Conservation (phyloP, 352 stramenopile species). For the Pythium volutum region DNA sequence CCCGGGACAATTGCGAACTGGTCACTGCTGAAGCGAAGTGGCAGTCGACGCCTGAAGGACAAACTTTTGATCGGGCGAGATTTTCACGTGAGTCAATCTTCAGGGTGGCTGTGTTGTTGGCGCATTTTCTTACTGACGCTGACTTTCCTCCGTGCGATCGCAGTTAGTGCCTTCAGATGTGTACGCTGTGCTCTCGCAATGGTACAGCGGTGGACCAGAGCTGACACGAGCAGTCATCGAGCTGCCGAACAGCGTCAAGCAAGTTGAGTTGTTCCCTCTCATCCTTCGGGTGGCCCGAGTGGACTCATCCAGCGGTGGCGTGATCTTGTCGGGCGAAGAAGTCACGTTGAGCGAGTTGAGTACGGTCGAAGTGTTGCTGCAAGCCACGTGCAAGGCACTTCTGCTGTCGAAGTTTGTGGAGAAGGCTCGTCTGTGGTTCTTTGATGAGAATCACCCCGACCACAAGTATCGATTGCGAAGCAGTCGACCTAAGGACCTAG, state of each 20-base stretch:
- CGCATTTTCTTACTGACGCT: not conserved
- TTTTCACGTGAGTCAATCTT: slow-evolving; percentile 64
- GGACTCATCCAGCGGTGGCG: slow-evolving; percentile 57
- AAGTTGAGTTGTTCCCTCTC: slow-evolving; percentile 79
- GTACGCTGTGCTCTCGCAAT: slow-evolving; percentile 64
- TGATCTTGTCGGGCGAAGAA: slow-evolving; percentile 81
- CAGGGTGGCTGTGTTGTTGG: not conserved
- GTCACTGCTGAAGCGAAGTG: slow-evolving; percentile 70
- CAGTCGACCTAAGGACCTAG: slow-evolving; percentile 44
- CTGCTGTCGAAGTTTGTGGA: slow-evolving; percentile 64
- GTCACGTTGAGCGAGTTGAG: slow-evolving; percentile 64
- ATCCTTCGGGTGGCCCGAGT: slow-evolving; percentile 76
- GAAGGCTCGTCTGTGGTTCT: slow-evolving; percentile 81
- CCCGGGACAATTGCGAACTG: slow-evolving; percentile 82
- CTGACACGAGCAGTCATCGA: slow-evolving; percentile 56
- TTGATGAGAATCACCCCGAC: slow-evolving; percentile 64
- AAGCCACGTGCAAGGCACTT: slow-evolving; percentile 73
- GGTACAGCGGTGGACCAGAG: slow-evolving; percentile 78
- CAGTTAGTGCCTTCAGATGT: slow-evolving; percentile 69
- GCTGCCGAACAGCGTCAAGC: slow-evolving; percentile 31
- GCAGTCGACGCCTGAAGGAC: slow-evolving; percentile 68
- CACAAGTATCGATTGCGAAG: slow-evolving; percentile 62
- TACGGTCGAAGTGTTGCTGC: slow-evolving; percentile 52
- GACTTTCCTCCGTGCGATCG: not conserved
- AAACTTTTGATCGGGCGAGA: slow-evolving; percentile 66